Evolutionary conservation across 768 basidiomycete species (phyloP).

Genomic region (Tubosaeta brunneosetosa): DNA sequence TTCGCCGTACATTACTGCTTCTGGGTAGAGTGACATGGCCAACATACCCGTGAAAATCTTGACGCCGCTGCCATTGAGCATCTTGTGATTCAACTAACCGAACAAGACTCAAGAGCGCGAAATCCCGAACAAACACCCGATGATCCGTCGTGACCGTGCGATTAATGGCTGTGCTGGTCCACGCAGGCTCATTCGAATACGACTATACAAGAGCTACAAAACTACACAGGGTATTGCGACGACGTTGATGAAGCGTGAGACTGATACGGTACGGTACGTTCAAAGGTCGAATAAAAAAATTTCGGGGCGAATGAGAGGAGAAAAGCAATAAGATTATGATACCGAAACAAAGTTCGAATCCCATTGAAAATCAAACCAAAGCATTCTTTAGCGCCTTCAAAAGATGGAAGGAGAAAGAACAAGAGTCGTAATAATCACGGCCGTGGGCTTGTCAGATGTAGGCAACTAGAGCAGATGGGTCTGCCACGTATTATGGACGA

Average conservation of each 20-base stretch:
- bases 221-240: conserved; percentile 36
- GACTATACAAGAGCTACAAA: conserved; percentile 26
- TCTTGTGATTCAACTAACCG: conserved; percentile 23
- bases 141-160: conserved; percentile 2
- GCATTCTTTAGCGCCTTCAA: conserved; percentile 18
- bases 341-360: conserved; percentile 27
- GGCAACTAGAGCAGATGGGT: conserved; percentile 1
- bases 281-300: conserved; percentile 9
- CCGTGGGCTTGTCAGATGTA: not conserved
- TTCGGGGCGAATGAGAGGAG: conserved; percentile 17
- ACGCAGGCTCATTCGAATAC: not conserved
- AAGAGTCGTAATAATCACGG: conserved; percentile 10
- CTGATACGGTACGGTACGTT: conserved; percentile 31
- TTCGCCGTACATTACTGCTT: conserved; percentile 2
- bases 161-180: conserved; percentile 15
- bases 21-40: not conserved
- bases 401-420: conserved; percentile 13
- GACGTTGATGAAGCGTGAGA: conserved; percentile 21
- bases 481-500: conserved; percentile 3
- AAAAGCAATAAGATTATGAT: conserved; percentile 28
- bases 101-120: conserved; percentile 8
- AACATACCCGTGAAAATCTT: conserved; percentile 55
- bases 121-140: conserved; percentile 7
- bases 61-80: conserved; percentile 55
- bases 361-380: conserved; percentile 17